Evolutionary conservation across 768 basidiomycete species (phyloP).

Genomic region (Boletus patriciae): DNA sequence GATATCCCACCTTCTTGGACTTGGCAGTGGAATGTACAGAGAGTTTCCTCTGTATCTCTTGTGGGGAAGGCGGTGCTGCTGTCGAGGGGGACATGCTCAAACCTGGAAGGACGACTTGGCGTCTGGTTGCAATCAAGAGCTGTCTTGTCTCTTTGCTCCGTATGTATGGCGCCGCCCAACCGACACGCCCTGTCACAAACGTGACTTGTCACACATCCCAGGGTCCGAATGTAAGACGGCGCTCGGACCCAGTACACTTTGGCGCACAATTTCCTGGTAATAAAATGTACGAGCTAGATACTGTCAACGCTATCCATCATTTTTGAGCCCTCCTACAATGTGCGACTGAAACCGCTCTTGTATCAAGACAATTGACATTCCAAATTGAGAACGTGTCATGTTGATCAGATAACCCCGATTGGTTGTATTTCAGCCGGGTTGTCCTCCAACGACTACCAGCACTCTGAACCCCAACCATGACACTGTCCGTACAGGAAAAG

Average conservation of each 20-base stretch:
- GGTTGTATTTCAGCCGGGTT: background rate
- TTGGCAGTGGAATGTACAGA: slow-evolving; percentile 67
- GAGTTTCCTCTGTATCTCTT: slow-evolving; percentile 84
- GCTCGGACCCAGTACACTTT: slow-evolving; percentile 6
- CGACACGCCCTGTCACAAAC: slow-evolving; percentile 23
- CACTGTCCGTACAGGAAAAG: slow-evolving; percentile 45
- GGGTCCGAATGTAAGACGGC: slow-evolving; percentile 8
- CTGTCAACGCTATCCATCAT: background rate
- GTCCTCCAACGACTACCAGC: slow-evolving; percentile 1
- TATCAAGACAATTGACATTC: slow-evolving; percentile 9
- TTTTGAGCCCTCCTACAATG: background rate
- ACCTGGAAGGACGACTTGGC: slow-evolving; percentile 5
- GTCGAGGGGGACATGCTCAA: slow-evolving; percentile 29
- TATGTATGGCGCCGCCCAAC: slow-evolving; percentile 8
- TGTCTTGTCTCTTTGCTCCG: background rate
- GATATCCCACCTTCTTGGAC: slow-evolving; percentile 45
- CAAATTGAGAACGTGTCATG: slow-evolving; percentile 10
- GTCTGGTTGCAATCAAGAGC: slow-evolving; percentile 17
- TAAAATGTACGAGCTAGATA: background rate
- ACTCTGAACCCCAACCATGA: slow-evolving; percentile 46
- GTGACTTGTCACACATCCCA: slow-evolving; percentile 24
- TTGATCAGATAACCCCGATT: slow-evolving; percentile 21
- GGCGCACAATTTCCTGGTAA: background rate
- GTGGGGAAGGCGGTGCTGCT: slow-evolving; percentile 70
- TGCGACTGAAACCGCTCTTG: slow-evolving; percentile 5